Base-by-base conservation (phyloP, 1,139 yeast genomes). In the Yamadazyma jaroonii region DNA sequence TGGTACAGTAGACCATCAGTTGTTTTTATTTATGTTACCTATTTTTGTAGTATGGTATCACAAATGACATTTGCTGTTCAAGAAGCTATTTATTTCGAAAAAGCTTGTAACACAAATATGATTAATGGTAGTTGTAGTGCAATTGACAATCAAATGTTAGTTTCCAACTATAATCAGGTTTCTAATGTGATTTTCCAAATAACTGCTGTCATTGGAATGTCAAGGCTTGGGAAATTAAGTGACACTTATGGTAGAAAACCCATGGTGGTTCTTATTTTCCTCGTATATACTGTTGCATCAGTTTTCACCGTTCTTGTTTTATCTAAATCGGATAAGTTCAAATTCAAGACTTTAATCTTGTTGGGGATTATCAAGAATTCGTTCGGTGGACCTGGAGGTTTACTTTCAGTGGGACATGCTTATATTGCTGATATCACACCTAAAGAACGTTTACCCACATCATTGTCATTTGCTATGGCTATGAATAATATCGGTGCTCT, bases 241-340 rank as follows among this genome's bases (percentile, higher is more conserved):
- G 90, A 84, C 54, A 59, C 70, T 26, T 60, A 69, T 40, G 92
- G 92, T 1, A 61, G 90, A 31, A 72, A 67, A 41, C 64, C 49
- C 2, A 9, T 25, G 7, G 11, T 37, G 7, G 12, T 32, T n/a
- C 11, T 9, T 6, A 22, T 17, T 56, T 74, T 22, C 40, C 77
- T 20, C 44, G 71, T 9, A 27, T 68, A 2, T 58, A 61, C 42
- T 5, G 8, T 31, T 7, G 27, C 29, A 2, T 15, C 28, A 6
- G n/a, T 26, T 7, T 3, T 20, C 3, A 29, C 15, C 2, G 29
- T 21, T 26, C 10, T 30, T 3, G 9, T 37, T 4, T 31, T 38
- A 12, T 20, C 27, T 9, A 28, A 24, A 6, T 26, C 17, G 25
- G 26, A 32, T 14, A 42, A 39, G 2, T 42, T 46, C 13, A 37